Percentiles rank a stretch among this genome's conserved stretches.
These are phyloP conservation scores for Effrenium voratum DNA, from an alignment of 73 alveolate species.

Conservation along the genomic window DNA sequence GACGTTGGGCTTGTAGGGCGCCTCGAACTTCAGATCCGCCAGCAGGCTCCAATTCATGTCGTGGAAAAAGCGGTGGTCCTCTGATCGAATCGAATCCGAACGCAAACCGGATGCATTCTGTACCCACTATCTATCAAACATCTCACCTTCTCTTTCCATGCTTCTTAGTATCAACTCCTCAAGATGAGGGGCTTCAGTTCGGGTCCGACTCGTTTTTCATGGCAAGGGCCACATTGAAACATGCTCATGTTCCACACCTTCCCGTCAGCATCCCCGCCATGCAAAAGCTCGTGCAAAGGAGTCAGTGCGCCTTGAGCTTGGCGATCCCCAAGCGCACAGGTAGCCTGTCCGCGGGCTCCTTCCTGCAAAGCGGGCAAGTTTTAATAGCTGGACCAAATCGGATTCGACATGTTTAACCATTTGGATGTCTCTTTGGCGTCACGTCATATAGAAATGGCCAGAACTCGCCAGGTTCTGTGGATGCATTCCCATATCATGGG, in stretches of 20 bases:
- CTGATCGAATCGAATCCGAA: not conserved
- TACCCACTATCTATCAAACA: not conserved
- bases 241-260: not conserved
- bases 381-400: not conserved
- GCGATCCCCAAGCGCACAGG: constrained; percentile 22
- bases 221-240: not conserved
- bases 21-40: constrained; percentile 19
- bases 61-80: constrained; percentile 60
- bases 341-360: constrained; percentile 46
- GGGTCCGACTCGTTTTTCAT: not conserved
- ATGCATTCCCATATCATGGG: no score
- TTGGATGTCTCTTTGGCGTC: no score
- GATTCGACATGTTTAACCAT: no score
- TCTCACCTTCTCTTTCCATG: not conserved
- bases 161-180: not conserved
- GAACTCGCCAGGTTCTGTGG: no score
- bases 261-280: not conserved
- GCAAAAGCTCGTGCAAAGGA: not conserved
- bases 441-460: no score
- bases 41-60: constrained; percentile 18
- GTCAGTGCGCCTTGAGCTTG: not conserved
- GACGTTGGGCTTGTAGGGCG: constrained; percentile 26
- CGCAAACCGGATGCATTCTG: not conserved
- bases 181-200: not conserved
- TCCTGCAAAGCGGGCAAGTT: constrained; percentile 7